phyloP scores from a whole-genome alignment of 352 stramenopile genomes.

The Albugo laibachii region DNA sequence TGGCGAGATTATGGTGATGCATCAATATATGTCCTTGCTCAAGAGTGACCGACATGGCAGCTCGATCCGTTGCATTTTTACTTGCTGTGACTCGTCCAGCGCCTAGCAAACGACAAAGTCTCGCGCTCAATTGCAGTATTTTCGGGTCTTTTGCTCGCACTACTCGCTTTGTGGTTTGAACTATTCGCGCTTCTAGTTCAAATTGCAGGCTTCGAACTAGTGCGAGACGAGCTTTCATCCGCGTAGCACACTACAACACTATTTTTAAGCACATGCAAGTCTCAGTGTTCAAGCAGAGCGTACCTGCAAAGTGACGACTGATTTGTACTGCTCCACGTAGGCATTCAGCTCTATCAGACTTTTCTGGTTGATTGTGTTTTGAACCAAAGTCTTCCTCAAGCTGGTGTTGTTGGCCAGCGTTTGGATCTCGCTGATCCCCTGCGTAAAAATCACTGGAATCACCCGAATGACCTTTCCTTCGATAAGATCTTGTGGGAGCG shows the following conservation, averaged over 20 bases:
- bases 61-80: constrained; percentile 92
- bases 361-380: constrained; percentile 58
- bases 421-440: constrained; percentile 72
- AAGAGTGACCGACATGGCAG: constrained; percentile 89
- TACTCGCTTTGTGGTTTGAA: constrained; percentile 31
- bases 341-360: constrained; percentile 31
- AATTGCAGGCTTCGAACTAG: too few species aligned
- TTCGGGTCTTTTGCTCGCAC: constrained; percentile 59
- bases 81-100: constrained; percentile 85
- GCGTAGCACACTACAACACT: too few species aligned
- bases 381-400: constrained; percentile 41
- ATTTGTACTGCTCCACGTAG: constrained; percentile 45
- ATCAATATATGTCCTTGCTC: constrained; percentile 67
- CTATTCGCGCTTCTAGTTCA: constrained; percentile 25
- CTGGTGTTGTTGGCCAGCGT: constrained; percentile 51
- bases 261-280: too few species aligned
- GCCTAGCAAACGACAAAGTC: constrained; percentile 60
- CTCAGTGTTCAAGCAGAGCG: too few species aligned
- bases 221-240: too few species aligned
- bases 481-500: constrained; percentile 25
- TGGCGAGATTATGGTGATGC: constrained; percentile 32
- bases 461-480: constrained; percentile 26
- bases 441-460: constrained; percentile 44
- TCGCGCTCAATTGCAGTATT: constrained; percentile 49
- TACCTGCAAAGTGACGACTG: constrained; percentile 10